Conservation (phyloP, 2,329 filamentous ascomycete genomes). For the Aaosphaeria pasadenensis region DNA sequence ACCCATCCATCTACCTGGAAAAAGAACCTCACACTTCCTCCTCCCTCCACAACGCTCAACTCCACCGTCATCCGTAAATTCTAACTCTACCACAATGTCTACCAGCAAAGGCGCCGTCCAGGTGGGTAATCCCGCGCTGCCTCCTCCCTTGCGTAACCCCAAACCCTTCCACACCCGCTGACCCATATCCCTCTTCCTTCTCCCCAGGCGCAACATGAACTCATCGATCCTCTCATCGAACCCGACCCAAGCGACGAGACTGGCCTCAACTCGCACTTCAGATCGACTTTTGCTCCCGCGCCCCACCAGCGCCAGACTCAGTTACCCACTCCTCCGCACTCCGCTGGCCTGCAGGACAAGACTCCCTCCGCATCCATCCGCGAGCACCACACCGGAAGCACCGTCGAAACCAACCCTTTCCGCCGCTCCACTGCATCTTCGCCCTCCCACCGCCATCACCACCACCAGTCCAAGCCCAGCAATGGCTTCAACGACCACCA, state of each 20-base stretch:
- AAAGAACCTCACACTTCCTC: too few species aligned
- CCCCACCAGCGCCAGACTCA: slow-evolving; percentile 8
- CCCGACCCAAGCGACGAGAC: slow-evolving; percentile 67
- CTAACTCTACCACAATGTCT: slow-evolving; percentile 5
- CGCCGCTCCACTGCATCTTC: slow-evolving; percentile 32
- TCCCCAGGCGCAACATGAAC: slow-evolving; percentile 61
- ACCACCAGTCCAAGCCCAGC: slow-evolving; percentile 2
- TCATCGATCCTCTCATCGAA: slow-evolving; percentile 67
- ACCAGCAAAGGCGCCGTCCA: slow-evolving; percentile 12
- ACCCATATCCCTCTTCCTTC: too few species aligned
- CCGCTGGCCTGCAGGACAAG: slow-evolving; percentile 28
- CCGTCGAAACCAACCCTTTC: slow-evolving; percentile 45
- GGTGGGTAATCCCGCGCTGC: slow-evolving; percentile 6
- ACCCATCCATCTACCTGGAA: too few species aligned
- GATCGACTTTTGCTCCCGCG: slow-evolving; percentile 41
- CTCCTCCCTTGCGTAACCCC: slow-evolving; percentile 1
- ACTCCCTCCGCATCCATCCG: slow-evolving; percentile 22
- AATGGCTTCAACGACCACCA: slow-evolving; percentile 3
- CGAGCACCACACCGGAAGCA: slow-evolving; percentile 34
- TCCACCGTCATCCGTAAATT: too few species aligned
- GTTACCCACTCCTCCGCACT: slow-evolving; percentile 28
- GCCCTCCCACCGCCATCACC: slow-evolving; percentile 11
- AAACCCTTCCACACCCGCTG: neutral
- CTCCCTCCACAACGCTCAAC: too few species aligned
- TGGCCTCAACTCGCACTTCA: slow-evolving; percentile 59